A percentile compares a stretch with the other conserved stretches of the same genome.
Conservation (phyloP, 23 red algal genomes). For the Cyanidium caldarium region DNA sequence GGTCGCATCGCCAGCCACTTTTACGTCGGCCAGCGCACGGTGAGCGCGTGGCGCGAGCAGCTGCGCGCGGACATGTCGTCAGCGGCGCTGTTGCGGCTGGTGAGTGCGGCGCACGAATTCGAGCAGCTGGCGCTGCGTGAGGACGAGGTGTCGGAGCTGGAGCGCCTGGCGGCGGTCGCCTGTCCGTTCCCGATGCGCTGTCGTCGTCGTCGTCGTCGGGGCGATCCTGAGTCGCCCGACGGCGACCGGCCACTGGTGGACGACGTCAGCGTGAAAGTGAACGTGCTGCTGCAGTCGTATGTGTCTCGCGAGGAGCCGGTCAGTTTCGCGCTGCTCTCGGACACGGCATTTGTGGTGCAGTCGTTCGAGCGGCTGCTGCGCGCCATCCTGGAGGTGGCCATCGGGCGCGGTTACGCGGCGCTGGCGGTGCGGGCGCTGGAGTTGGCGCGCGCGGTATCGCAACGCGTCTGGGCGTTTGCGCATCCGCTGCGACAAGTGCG, state of each 20-base stretch:
- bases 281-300: slow-evolving; percentile 69
- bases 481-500: slow-evolving; percentile 65
- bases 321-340: slow-evolving; percentile 29
- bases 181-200: slow-evolving; percentile 51
- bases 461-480: slow-evolving; percentile 70
- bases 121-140: slow-evolving; percentile 57
- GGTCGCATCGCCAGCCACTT: slow-evolving; percentile 67
- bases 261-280: slow-evolving; percentile 53
- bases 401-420: slow-evolving; percentile 35
- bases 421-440: slow-evolving; percentile 45
- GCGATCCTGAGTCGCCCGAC: neutral
- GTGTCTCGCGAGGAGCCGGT: slow-evolving; percentile 45
- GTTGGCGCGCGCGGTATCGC: slow-evolving; percentile 45
- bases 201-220: no score
- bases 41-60: slow-evolving; percentile 65
- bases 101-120: slow-evolving; percentile 54
- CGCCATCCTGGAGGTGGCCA: slow-evolving; percentile 60
- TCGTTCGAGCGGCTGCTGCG: slow-evolving; percentile 35
- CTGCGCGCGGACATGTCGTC: slow-evolving; percentile 10
- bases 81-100: slow-evolving; percentile 26
- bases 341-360: slow-evolving; percentile 74
- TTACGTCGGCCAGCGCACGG: slow-evolving; percentile 69
- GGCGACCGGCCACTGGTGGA: slow-evolving; percentile 11
- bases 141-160: slow-evolving; percentile 66
- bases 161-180: slow-evolving; percentile 21